These are phyloP conservation scores for Lactifluus subvellereus DNA, from an alignment of 768 basidiomycete species.

Conservation along the genomic window DNA sequence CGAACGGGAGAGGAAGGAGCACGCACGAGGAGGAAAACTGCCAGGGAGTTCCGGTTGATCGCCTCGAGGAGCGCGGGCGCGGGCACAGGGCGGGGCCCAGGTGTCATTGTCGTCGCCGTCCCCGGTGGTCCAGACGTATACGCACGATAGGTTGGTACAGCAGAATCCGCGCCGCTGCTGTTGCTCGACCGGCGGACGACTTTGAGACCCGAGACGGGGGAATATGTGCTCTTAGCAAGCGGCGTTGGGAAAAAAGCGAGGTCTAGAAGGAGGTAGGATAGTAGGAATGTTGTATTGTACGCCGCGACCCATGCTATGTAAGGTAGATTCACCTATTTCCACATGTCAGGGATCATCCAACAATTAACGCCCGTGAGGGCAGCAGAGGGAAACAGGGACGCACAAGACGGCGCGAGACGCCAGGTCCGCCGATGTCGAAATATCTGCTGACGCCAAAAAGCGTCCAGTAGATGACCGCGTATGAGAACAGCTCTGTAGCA, in stretches of 20 bases:
- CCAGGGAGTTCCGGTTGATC: constrained; percentile 75
- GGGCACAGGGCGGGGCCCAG: constrained; percentile 26
- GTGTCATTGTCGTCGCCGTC: constrained; percentile 26
- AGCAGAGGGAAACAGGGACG: constrained; percentile 27
- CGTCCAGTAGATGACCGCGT: constrained; percentile 75
- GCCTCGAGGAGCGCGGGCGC: constrained; percentile 63
- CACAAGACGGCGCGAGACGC: constrained; percentile 59
- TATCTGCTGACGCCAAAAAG: constrained; percentile 39
- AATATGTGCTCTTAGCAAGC: constrained; percentile 31
- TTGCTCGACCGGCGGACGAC: constrained; percentile 17
- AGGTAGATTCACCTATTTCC: constrained; percentile 68
- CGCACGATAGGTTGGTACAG: background rate
- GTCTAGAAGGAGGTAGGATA: constrained; percentile 76
- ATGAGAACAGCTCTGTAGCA: constrained; percentile 69
- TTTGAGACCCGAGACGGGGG: constrained; percentile 35
- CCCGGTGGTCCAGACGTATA: background rate
- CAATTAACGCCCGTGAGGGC: background rate
- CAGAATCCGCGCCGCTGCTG: background rate
- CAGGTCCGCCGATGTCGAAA: constrained; percentile 31
- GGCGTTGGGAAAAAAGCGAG: constrained; percentile 55
- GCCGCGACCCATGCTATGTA: constrained; percentile 89
- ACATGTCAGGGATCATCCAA: background rate
- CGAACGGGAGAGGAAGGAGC: background rate
- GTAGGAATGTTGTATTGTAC: constrained; percentile 81
- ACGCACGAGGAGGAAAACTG: constrained; percentile 76